Evolutionary conservation across 257 asterid genomes (phyloP).

Genomic region (Plantago elongata): DNA sequence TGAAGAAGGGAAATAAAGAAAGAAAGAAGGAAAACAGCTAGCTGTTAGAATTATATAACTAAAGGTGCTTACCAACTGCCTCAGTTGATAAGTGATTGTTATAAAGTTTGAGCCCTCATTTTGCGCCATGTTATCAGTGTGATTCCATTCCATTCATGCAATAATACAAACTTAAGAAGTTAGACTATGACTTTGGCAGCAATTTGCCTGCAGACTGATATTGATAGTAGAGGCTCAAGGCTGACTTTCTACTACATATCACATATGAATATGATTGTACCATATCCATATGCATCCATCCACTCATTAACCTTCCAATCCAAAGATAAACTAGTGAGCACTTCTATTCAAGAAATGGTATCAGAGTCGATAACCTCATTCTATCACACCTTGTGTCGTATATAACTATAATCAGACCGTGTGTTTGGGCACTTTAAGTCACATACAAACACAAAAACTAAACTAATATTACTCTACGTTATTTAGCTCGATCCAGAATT

Average conservation of each 20-base stretch:
- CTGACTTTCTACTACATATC: slow-evolving; percentile 1
- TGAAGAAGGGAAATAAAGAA: not conserved
- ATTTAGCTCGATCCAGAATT: not conserved
- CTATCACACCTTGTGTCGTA: too few relatives aligned
- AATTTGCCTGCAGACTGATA: not conserved
- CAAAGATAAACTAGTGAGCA: not conserved
- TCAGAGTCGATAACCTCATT: too few relatives aligned
- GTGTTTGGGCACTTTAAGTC: not conserved
- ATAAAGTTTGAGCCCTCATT: slow-evolving; percentile 19
- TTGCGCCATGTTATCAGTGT: slow-evolving; percentile 27
- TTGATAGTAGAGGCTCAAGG: not conserved
- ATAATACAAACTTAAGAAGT: not conserved
- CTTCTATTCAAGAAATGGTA: too few relatives aligned
- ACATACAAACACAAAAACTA: not conserved
- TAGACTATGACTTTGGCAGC: not conserved
- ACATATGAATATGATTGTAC: not conserved
- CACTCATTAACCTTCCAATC: slow-evolving; percentile 2
- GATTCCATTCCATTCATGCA: not conserved
- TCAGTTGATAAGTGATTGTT: slow-evolving; percentile 13
- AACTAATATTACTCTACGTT: not conserved
- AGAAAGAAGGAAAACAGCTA: slow-evolving; percentile 2
- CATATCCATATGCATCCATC: too few relatives aligned
- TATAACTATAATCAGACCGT: too few relatives aligned
- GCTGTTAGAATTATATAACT: not conserved
- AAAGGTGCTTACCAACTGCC: slow-evolving; percentile 1